A percentile compares a stretch with the other conserved stretches of the same genome.
These are phyloP conservation scores for Polysphondylium violaceum DNA, from an alignment of 78 protist genomes.

Conservation along the genomic window DNA sequence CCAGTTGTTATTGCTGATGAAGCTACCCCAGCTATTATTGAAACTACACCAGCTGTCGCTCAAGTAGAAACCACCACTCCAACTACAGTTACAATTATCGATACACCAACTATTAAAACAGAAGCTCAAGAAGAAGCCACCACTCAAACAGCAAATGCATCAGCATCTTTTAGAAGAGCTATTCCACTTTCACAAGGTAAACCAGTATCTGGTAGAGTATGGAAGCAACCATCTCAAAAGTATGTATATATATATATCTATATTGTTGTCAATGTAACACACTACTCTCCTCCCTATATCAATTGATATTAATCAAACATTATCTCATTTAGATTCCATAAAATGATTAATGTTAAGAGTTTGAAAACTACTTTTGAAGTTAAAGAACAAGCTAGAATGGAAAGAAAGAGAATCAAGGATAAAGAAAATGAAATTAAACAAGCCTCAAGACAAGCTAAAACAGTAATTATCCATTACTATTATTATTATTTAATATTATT, in stretches of 20 bases:
- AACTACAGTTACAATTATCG: not conserved
- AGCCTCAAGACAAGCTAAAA: not conserved
- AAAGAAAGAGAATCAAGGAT: slow-evolving; percentile 15
- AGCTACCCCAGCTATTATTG: no score
- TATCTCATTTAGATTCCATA: not conserved
- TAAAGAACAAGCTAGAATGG: slow-evolving; percentile 14
- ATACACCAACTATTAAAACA: not conserved
- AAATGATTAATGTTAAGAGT: slow-evolving; percentile 30
- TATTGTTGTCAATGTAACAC: not conserved
- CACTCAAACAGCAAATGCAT: no score
- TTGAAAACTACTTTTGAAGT: slow-evolving; percentile 21
- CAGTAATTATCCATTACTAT: no score
- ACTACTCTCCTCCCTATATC: not conserved
- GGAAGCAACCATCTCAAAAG: slow-evolving; percentile 69
- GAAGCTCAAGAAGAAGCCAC: not conserved
- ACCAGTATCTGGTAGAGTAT: slow-evolving; percentile 78
- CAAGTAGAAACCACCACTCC: not conserved
- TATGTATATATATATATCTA: slow-evolving; percentile 17
- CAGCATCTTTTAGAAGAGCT: no score
- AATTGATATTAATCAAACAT: not conserved
- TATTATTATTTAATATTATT: no score
- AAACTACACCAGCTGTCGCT: no score
- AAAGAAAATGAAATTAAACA: slow-evolving; percentile 27
- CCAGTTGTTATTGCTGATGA: no score
- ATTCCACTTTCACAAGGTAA: not conserved